Evolutionary conservation across 2,329 filamentous ascomycete species (phyloP), one percentile per base, ranked within the genome.

Genomic region (Chlorencoelia australis): DNA sequence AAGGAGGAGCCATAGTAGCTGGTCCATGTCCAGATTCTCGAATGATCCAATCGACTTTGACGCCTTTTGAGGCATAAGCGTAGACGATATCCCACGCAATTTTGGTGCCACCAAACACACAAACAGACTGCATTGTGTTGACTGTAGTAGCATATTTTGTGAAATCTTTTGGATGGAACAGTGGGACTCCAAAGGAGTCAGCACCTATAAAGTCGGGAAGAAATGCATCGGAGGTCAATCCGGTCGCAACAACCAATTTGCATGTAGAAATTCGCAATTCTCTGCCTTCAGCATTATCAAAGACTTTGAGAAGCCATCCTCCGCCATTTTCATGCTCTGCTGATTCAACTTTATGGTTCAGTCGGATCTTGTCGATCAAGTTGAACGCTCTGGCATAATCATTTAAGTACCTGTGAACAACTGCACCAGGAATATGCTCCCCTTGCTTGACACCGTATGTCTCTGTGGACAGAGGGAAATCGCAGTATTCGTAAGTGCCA

Each of bases 401-500:
- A 20, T 62, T 61, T 6, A 81, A 56, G 52, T 82, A 82, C 2
- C 58, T 49, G 47, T 76, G 66, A 35, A 79, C 55, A 1, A 69
- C 66, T 0, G 59, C 44, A 0, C 73, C 77, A 0, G 75, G 68
- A 32, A 82, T 71, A 52, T 81, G 75, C 34, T 77, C 54, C 11
- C 69, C 71, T 5, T 42, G 35, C 30, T 56, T 61, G 25, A 73
- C 56, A 1, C 62, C 63, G 46, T 71, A 78, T 0, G 59, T 65
- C 14, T 67, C 66, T 6, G 61, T 57, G 40, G 68, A 64, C 75
- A 88, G 80, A 13, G 80, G 79, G 41, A 82, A 84, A 48, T 85
- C 82, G 0, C 75, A 73, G 49, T 73, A 86, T 55, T 88, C 79
- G 47, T 79, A 84, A 0, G 74, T 80, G 3, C 82, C 81, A 8